Conservation (phyloP, 2,329 filamentous ascomycete species). For the Pseudogymnoascus sp. region DNA sequence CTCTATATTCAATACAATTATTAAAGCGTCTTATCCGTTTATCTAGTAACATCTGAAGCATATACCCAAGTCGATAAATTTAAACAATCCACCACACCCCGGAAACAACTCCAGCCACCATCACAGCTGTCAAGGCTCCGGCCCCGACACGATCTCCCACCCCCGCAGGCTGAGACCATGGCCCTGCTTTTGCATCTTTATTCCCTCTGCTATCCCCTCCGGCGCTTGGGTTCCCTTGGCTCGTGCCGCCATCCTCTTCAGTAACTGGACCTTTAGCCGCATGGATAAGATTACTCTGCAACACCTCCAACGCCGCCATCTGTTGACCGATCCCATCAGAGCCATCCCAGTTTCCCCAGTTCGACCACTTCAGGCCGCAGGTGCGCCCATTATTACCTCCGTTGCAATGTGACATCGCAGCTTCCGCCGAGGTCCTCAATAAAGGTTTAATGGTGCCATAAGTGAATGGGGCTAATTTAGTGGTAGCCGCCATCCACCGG, state of each 20-base stretch:
- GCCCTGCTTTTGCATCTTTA: background rate
- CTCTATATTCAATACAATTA: background rate
- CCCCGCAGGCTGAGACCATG: slow-evolving; percentile 20
- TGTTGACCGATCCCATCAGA: slow-evolving; percentile 59
- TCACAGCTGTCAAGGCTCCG: slow-evolving; percentile 52
- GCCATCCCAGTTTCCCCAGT: slow-evolving; percentile 47
- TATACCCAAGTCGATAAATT: background rate
- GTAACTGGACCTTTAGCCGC: slow-evolving; percentile 38
- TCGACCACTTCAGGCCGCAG: slow-evolving; percentile 55
- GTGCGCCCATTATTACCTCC: slow-evolving; percentile 50
- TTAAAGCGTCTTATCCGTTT: background rate
- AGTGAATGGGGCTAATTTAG: slow-evolving; percentile 57
- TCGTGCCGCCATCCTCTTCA: slow-evolving; percentile 50
- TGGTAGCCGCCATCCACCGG: slow-evolving; percentile 54
- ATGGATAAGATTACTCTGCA: slow-evolving; percentile 52
- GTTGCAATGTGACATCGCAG: slow-evolving; percentile 50
- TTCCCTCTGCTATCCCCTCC: slow-evolving; percentile 13
- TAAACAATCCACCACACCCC: slow-evolving; percentile 48
- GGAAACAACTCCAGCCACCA: slow-evolving; percentile 44
- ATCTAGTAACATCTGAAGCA: background rate
- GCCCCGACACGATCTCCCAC: slow-evolving; percentile 62
- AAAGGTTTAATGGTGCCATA: slow-evolving; percentile 44
- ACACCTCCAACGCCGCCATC: slow-evolving; percentile 61
- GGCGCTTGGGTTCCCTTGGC: slow-evolving; percentile 32
- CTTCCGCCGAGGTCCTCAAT: slow-evolving; percentile 46